These are phyloP conservation scores for Vanrija humicola DNA, from an alignment of 1,284 basidiomycete species.

Conservation along the genomic window DNA sequence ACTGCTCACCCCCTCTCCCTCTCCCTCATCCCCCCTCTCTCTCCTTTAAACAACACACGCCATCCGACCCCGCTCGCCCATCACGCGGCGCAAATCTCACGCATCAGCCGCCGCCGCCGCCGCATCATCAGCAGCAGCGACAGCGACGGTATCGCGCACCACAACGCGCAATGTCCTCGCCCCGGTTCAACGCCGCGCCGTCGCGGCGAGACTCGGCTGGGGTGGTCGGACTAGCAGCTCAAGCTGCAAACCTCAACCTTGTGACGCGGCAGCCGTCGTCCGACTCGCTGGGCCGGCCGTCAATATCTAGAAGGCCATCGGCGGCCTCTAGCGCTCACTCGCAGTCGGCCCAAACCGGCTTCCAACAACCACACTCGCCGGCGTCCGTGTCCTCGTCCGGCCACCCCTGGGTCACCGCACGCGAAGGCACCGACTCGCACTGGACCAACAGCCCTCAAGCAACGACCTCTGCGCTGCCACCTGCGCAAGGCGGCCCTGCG, in stretches of 20 bases:
- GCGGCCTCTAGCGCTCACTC: conserved; percentile 2
- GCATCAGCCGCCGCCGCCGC: too few species aligned
- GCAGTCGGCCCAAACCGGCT: not conserved
- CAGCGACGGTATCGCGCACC: too few species aligned
- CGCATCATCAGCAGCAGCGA: too few species aligned
- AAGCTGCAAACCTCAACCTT: conserved; percentile 2
- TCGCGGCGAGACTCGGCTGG: not conserved
- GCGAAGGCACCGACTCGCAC: conserved; percentile 2
- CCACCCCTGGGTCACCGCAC: not conserved
- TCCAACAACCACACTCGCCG: conserved; percentile 16
- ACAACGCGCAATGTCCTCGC: not conserved
- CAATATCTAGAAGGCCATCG: conserved; percentile 20
- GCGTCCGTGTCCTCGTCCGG: conserved; percentile 26
- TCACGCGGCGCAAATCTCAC: too few species aligned
- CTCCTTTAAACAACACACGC: not conserved
- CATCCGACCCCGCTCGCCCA: not conserved
- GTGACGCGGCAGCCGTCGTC: not conserved
- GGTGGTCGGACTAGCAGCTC: conserved; percentile 3
- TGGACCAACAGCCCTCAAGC: conserved; percentile 6
- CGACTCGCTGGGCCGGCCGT: not conserved
- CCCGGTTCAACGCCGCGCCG: not conserved
- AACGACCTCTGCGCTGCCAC: not conserved
- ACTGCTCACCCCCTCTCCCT: not conserved
- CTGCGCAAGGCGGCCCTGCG: not conserved
- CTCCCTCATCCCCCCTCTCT: not conserved